Evolutionary conservation across 148 eudicot species (phyloP).

Genomic region (Agrostemma githago): DNA sequence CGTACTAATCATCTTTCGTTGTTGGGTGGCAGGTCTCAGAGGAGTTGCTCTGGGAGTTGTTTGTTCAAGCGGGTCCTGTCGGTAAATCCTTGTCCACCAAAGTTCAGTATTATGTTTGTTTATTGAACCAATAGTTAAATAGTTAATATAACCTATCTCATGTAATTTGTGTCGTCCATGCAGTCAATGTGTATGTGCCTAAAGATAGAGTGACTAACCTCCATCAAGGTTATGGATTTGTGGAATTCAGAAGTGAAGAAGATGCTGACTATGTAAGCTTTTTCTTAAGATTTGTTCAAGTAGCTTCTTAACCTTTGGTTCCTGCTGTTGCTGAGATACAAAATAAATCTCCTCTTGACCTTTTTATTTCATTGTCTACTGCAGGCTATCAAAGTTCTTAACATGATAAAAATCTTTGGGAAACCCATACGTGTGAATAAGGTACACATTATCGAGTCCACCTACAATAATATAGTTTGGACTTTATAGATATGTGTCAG

Average conservation of each 20-base stretch:
- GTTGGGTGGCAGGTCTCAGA: slow-evolving; percentile 51
- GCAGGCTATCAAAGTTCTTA: slow-evolving; percentile 95
- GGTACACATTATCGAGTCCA: slow-evolving; percentile 32
- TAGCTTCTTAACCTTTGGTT: neutral
- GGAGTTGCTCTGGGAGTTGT: slow-evolving; percentile 84
- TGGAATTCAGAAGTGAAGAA: slow-evolving; percentile 94
- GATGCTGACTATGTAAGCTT: slow-evolving; percentile 95
- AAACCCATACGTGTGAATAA: slow-evolving; percentile 90
- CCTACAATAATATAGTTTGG: neutral
- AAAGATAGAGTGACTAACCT: slow-evolving; percentile 98
- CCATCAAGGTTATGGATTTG: slow-evolving; percentile 99
- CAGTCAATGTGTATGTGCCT: slow-evolving; percentile 98
- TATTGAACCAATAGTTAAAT: neutral
- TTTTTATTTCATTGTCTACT: slow-evolving; percentile 13
- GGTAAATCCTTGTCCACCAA: slow-evolving; percentile 37
- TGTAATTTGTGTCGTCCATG: neutral
- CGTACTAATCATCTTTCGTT: neutral
- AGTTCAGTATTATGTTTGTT: neutral
- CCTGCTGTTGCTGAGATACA: neutral
- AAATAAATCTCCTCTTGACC: neutral
- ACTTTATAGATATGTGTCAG: neutral
- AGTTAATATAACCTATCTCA: neutral
- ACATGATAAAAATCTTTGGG: slow-evolving; percentile 93
- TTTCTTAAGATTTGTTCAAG: slow-evolving; percentile 4
- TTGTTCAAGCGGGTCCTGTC: slow-evolving; percentile 92